Evolutionary conservation across 2,329 filamentous ascomycete species (phyloP), one percentile per base, ranked within the genome.

Genomic region (Beauveria rudraprayagi): DNA sequence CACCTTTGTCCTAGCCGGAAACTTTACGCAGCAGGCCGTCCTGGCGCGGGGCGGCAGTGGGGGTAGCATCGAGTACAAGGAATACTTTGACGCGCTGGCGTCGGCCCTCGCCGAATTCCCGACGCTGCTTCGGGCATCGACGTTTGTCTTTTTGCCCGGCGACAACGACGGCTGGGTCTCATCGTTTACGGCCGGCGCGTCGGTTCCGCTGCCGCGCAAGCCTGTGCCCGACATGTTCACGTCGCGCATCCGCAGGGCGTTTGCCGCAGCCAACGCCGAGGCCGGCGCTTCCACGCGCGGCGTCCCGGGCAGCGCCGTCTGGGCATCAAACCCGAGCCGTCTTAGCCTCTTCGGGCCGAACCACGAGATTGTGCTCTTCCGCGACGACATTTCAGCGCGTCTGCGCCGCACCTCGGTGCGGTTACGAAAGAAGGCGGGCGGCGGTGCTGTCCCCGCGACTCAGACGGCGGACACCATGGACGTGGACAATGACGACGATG

Each of bases 131-230:
- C 87, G 88, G 61, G 83, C 83, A 28, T 88, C 90, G 5, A 93
- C 90, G 0, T 96, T 97, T 71, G 80, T 96, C 37, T 96, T 99
- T 70, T 89, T 97, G 0, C 94, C 94, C 0, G 94, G 94, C 34
- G 93, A 97, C 75, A 96, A 97, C 71, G 94, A 99, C 72, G 92
- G 91, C n/a, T 99, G 94, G 94, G 85, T 88, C 5, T 96, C 91
- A 0, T 83, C 92, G 2, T 96, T 96, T 71, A 85, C 85, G 1
- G 87, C 86, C 2, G 91, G 91, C 4, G 87, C 89, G 1, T 85
- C 88, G 0, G 83, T 84, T 0, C 83, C 87, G 0, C 70, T 93
- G 11, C 91, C 91, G 0, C 77, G 88, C 10, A 87, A 88, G 65
- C 76, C 82, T 0, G 83, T 99, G 2, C 94, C 94, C 1, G 89